Evolutionary conservation across 2,329 filamentous ascomycete genomes (phyloP), one percentile per base, ranked within the genome.

Genomic region (Penicillium sp.): DNA sequence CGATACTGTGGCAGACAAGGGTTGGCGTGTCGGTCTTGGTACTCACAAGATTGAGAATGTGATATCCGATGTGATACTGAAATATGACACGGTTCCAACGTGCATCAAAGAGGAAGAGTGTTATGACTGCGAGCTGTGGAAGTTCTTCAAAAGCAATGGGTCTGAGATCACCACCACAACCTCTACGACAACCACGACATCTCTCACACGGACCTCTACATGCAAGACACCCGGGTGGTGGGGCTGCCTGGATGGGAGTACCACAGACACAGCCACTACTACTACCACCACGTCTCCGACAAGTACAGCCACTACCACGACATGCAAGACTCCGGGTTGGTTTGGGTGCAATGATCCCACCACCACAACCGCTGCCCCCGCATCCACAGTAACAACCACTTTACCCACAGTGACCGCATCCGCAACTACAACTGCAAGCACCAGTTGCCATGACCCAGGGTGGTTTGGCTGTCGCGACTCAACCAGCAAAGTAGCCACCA

Each of bases 61-160:
- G 43, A 97, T 99, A 66, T 83, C 86, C 54, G 90, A 96, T 69
- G 90, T 99, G 3, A 82, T 97, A 57, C 81, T 88, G 66, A 87
- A 86, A 63, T 97, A 97, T 67, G 88, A 95, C 58, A 77, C 80
- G 3, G 90, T 95, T 0, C 89, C 94, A 0, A 77, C 83, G 60
- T 97, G 94, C 73, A 83, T 82, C 50, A 80, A 82, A 29, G 92
- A 93, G 21, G 87, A 91, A 48, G 80, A 86, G 59, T 97, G 94
- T 70, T 85, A 89, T 39, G 94, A 99, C 71, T 97, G 93, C 67
- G 90, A 85, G 54, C 86, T 88, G 52, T 97, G 94, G 94, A 95
- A 96, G 67, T 96, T 92, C 79, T 95, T 90, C 68, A 88, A 92
- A 72, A 96, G 92, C 71, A 97, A 97, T 69, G 89, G 89, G 29